Percentiles rank a stretch among this genome's conserved stretches.
phyloP scores from a whole-genome alignment of 169 alveolate species.

The Perkinsus olseni region DNA sequence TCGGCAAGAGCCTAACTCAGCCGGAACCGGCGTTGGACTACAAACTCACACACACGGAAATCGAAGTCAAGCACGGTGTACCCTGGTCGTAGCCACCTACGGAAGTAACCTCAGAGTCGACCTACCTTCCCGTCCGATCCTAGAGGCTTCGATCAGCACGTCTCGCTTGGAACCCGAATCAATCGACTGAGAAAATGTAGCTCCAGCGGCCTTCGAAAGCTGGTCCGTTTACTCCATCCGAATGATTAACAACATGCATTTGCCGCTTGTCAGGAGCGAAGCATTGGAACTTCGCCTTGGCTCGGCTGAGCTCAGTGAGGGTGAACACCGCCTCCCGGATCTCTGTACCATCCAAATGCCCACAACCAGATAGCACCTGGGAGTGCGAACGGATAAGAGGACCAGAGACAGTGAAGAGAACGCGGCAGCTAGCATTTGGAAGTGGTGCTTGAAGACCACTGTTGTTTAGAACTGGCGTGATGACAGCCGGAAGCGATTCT shows the following conservation, averaged over 20 bases:
- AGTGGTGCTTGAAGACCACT: no score
- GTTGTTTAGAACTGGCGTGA: no score
- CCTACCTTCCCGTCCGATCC: constrained; percentile 48
- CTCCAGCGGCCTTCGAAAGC: not conserved
- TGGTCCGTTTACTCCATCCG: constrained; percentile 17
- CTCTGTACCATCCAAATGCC: constrained; percentile 53
- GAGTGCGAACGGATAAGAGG: not conserved
- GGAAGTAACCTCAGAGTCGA: no score
- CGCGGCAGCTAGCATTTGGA: no score
- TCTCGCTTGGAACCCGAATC: constrained; percentile 25
- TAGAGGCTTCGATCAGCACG: constrained; percentile 44
- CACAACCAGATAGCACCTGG: constrained; percentile 47
- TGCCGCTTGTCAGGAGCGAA: constrained; percentile 38
- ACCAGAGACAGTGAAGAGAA: no score
- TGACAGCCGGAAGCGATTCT: no score
- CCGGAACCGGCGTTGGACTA: no score
- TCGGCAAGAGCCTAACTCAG: no score
- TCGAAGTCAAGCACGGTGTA: no score
- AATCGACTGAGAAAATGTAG: not conserved
- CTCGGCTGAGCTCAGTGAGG: constrained; percentile 29
- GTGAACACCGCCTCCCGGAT: constrained; percentile 41
- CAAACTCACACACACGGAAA: no score
- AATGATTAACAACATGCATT: constrained; percentile 39
- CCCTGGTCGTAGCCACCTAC: no score
- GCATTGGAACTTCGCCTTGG: constrained; percentile 11